These are phyloP conservation scores for Urtica urens DNA, from an alignment of 306 rosid species.

Conservation along the genomic window DNA sequence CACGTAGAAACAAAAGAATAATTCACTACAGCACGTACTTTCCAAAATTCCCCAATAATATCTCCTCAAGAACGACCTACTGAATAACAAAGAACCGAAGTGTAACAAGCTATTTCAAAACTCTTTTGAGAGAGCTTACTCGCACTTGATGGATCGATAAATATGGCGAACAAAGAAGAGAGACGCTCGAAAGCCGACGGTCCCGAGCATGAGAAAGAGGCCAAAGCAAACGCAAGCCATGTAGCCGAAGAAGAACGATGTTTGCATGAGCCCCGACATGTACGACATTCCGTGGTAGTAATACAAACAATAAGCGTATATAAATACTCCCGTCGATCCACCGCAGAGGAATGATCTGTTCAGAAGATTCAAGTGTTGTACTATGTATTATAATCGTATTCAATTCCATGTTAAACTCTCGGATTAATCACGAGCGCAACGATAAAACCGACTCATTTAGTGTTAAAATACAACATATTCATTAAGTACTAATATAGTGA, in stretches of 20 bases:
- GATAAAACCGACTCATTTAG: too few relatives aligned
- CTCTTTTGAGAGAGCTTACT: slow-evolving; percentile 21
- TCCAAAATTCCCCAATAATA: too few relatives aligned
- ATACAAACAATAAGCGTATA: slow-evolving; percentile 55
- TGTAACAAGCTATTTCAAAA: slow-evolving; percentile 18
- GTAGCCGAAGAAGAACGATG: slow-evolving; percentile 62
- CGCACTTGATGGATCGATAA: slow-evolving; percentile 51
- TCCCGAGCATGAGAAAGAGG: slow-evolving; percentile 64
- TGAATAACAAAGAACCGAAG: not conserved
- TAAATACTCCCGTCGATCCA: slow-evolving; percentile 52
- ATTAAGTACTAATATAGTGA: too few relatives aligned
- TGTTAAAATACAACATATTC: too few relatives aligned
- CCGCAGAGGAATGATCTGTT: slow-evolving; percentile 56
- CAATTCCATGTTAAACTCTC: too few relatives aligned
- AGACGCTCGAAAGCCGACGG: slow-evolving; percentile 61
- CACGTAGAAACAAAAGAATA: too few relatives aligned
- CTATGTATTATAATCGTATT: too few relatives aligned
- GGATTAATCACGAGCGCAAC: too few relatives aligned
- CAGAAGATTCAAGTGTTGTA: too few relatives aligned
- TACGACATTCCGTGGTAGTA: slow-evolving; percentile 56
- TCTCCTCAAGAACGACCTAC: slow-evolving; percentile 44
- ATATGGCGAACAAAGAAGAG: slow-evolving; percentile 55
- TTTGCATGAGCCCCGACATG: slow-evolving; percentile 62
- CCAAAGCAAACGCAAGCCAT: slow-evolving; percentile 67
- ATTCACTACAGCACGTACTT: too few relatives aligned